Evolutionary conservation across 192 early-diverging fungal species (phyloP).

Genomic region (Backusella westeae): DNA sequence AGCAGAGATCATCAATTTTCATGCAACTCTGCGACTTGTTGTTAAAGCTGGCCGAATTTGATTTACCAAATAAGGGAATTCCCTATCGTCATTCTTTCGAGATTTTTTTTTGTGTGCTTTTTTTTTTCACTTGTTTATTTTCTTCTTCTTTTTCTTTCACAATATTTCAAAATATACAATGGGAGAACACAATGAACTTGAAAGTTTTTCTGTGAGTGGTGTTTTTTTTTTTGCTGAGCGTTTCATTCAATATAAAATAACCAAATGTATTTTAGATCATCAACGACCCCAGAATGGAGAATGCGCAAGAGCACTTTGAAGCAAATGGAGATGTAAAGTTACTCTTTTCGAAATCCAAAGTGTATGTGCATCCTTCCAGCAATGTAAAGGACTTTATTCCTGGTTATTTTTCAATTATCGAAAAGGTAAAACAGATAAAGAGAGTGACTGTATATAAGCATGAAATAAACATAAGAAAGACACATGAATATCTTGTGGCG

Average conservation of each 20-base stretch:
- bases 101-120: too few species aligned
- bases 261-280: background rate
- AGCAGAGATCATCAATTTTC: too few species aligned
- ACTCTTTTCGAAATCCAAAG: slow-evolving; percentile 69
- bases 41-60: too few species aligned
- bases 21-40: too few species aligned
- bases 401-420: slow-evolving; percentile 64
- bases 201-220: background rate
- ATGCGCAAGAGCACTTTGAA: background rate
- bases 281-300: background rate
- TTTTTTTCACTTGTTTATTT: too few species aligned
- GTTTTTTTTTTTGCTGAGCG: background rate
- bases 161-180: background rate
- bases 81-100: too few species aligned
- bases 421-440: slow-evolving; percentile 40
- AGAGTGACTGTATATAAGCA: background rate
- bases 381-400: slow-evolving; percentile 62
- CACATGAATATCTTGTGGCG: slow-evolving; percentile 57
- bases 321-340: slow-evolving; percentile 27
- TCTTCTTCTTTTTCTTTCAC: background rate
- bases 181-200: background rate
- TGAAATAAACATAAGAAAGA: background rate
- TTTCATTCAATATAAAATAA: background rate
- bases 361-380: slow-evolving; percentile 65
- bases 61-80: too few species aligned